These are phyloP conservation scores for Gossypium mustelinum DNA, from an alignment of 345 rosid genomes.

Conservation along the genomic window DNA sequence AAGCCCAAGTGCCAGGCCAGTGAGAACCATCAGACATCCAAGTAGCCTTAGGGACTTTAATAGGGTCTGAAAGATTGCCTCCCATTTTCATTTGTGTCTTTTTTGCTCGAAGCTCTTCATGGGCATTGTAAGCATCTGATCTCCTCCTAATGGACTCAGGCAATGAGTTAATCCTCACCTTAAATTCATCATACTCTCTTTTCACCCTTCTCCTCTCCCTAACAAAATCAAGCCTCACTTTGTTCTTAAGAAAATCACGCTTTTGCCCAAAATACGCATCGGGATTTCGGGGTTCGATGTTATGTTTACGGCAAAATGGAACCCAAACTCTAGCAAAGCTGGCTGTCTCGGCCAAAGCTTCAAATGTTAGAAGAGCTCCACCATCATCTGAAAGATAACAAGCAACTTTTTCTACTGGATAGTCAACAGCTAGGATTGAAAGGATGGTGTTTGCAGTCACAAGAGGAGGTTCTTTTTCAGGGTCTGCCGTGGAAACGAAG, in stretches of 20 bases:
- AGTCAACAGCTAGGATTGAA: constrained; percentile 69
- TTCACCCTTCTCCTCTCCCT: constrained; percentile 79
- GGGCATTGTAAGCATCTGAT: constrained; percentile 75
- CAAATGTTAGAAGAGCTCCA: constrained; percentile 67
- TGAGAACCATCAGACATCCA: constrained; percentile 91
- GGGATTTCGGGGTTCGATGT: constrained; percentile 67
- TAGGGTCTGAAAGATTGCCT: constrained; percentile 32
- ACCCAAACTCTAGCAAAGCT: constrained; percentile 77
- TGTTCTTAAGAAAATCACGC: constrained; percentile 69
- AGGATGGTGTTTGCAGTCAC: constrained; percentile 77
- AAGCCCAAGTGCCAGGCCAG: constrained; percentile 86
- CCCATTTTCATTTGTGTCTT: constrained; percentile 67
- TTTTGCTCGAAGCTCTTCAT: constrained; percentile 65
- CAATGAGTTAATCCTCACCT: constrained; percentile 69
- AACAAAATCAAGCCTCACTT: constrained; percentile 66
- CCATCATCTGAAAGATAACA: constrained; percentile 80
- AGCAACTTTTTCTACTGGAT: constrained; percentile 74
- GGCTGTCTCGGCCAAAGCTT: constrained; percentile 74
- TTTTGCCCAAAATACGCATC: constrained; percentile 75
- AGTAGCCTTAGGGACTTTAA: constrained; percentile 55
- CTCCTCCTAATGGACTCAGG: constrained; percentile 67
- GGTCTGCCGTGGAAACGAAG: constrained; percentile 77
- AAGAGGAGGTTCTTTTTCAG: constrained; percentile 79
- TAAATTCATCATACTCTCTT: constrained; percentile 81
- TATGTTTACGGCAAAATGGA: constrained; percentile 72